These are phyloP conservation scores for Termitomyces sp. DNA, from an alignment of 768 basidiomycete species.

Conservation along the genomic window DNA sequence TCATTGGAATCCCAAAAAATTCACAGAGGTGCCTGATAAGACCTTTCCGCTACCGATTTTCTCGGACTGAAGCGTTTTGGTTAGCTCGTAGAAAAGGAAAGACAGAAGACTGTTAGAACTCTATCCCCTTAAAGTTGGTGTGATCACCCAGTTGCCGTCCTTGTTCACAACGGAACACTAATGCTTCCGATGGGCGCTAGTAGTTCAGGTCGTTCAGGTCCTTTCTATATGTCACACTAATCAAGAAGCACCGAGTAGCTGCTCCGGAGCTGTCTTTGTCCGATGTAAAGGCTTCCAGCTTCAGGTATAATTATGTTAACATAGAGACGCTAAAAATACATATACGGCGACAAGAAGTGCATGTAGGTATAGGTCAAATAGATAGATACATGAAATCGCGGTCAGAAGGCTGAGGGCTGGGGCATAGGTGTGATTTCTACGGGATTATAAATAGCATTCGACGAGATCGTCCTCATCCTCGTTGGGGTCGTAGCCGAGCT, in stretches of 20 bases:
- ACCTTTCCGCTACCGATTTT: neutral
- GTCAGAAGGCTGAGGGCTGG: neutral
- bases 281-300: neutral
- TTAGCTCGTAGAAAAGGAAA: slow-evolving; percentile 7
- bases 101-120: neutral
- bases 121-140: neutral
- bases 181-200: neutral
- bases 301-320: neutral
- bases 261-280: neutral
- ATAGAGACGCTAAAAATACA: neutral
- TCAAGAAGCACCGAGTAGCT: neutral
- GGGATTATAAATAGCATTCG: neutral
- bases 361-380: neutral
- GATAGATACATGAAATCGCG: neutral
- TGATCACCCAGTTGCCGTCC: no score
- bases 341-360: neutral
- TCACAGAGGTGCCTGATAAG: slow-evolving; percentile 25
- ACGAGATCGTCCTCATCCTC: slow-evolving; percentile 11
- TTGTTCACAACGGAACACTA: neutral
- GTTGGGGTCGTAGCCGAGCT: slow-evolving; percentile 15
- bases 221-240: neutral
- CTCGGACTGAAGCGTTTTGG: neutral
- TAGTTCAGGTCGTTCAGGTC: neutral
- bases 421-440: neutral
- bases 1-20: slow-evolving; percentile 50